Evolutionary conservation across 2,329 filamentous ascomycete species (phyloP), one percentile per base, ranked within the genome.

Genomic region (Aspergillus sp.): DNA sequence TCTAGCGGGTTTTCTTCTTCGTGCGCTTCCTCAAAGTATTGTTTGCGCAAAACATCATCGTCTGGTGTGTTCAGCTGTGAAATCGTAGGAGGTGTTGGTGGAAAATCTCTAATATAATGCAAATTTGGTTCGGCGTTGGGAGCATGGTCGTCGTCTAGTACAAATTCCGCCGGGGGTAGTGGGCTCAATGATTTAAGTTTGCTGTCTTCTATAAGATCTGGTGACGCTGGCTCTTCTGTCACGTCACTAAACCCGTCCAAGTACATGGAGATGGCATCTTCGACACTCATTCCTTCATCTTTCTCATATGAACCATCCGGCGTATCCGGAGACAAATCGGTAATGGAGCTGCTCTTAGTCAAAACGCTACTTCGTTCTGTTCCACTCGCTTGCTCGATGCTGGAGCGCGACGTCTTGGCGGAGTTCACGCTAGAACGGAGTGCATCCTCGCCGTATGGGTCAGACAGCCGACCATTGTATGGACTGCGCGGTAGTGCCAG

Each of bases 341-440:
- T 89, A 53, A 87, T 81, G 2, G 89, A 92, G 77, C 89, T 96
- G 59, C 86, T 85, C 65, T 90, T 91, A 3, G 91, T 95, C 62
- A 88, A 73, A 50, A 95, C 82, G 69, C 92, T 96, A 72, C 90
- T 96, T 60, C 90, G 83, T 69, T 93, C 90, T 1, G 91, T 96
- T n/a, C 83, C 83, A 61, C 82, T 84, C 6, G 78, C 69, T 44
- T 83, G 82, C 51, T 83, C 75, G 41, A 80, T 74, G 67, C 84
- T 87, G 15, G 85, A 87, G 54, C 80, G 80, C 3, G 79, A 84
- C 3, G 86, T 88, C 70, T 85, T 75, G 24, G 79, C 82, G 3
- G 86, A 88, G 54, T 84, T 80, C 62, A 84, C 80, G 61, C 85
- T 88, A 13, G 82, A 80, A 22, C 86, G 79, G 22, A 82, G 71